Conservation (phyloP, 176 grass and related monocot species). For the Zizania latifolia region DNA sequence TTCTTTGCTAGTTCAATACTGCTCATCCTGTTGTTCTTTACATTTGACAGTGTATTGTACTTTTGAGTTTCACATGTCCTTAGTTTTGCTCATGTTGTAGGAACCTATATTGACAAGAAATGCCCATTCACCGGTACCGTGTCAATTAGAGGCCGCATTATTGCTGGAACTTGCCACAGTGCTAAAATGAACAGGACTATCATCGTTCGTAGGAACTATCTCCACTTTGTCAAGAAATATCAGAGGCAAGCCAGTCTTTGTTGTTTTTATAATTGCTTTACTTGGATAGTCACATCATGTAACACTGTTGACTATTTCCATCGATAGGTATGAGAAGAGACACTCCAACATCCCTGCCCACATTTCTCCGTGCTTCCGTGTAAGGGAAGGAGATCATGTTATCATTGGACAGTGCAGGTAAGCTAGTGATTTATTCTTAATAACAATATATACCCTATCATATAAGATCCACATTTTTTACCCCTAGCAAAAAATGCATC, state of each 20-base stretch:
- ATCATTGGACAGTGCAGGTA: slow-evolving; percentile 28
- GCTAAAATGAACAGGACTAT: slow-evolving; percentile 28
- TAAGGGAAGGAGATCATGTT: slow-evolving; percentile 14
- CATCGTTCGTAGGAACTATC: slow-evolving; percentile 22
- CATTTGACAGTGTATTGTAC: not conserved
- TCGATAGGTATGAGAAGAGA: slow-evolving; percentile 28
- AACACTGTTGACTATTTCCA: not conserved
- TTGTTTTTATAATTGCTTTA: not conserved
- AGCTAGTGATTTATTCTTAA: not conserved
- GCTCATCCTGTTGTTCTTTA: not conserved
- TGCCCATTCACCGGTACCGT: slow-evolving; percentile 10
- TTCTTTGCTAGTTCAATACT: not conserved
- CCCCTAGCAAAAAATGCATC: not conserved
- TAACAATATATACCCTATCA: not conserved
- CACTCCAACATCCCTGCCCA: slow-evolving; percentile 25
- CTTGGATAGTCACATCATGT: not conserved
- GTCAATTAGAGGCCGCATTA: slow-evolving; percentile 7
- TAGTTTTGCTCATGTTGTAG: not conserved
- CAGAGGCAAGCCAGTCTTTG: slow-evolving; percentile 6
- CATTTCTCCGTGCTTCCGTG: slow-evolving; percentile 22
- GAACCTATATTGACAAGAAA: slow-evolving; percentile 31
- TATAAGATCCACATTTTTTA: not conserved
- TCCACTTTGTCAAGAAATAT: slow-evolving; percentile 25
- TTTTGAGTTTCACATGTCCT: not conserved
- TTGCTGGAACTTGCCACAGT: slow-evolving; percentile 14